Conservation (phyloP, 2,329 filamentous ascomycete species). For the Amylocarpus encephaloides region DNA sequence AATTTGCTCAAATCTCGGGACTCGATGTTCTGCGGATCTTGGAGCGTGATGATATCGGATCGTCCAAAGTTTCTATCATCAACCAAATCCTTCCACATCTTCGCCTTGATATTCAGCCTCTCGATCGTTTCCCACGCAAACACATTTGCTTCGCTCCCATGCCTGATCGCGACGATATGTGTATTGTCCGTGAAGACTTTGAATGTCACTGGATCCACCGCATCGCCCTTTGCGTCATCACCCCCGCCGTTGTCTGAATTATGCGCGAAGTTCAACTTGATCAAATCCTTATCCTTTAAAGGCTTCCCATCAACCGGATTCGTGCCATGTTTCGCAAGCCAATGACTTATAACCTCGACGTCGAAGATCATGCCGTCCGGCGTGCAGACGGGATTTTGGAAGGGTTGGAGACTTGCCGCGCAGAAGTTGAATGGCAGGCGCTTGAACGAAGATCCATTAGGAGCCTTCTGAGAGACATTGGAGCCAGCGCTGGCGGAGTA, state of each 20-base stretch:
- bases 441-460: constrained; percentile 63
- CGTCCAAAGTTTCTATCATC: constrained; percentile 81
- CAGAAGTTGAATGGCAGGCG: constrained; percentile 97
- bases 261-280: constrained; percentile 85
- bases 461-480: constrained; percentile 54
- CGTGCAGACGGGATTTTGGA: constrained; percentile 91
- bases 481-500: constrained; percentile 76
- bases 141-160: constrained; percentile 81
- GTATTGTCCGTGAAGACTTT: constrained; percentile 98
- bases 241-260: constrained; percentile 64
- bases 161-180: constrained; percentile 81
- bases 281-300: constrained; percentile 73
- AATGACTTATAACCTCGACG: constrained; percentile 85
- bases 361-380: constrained; percentile 85
- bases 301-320: constrained; percentile 83
- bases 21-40: constrained; percentile 88
- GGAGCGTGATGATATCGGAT: constrained; percentile 90
- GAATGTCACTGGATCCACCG: constrained; percentile 93
- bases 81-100: constrained; percentile 89
- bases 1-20: constrained; percentile 79
- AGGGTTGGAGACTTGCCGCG: constrained; percentile 90
- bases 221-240: constrained; percentile 62
- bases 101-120: constrained; percentile 90
- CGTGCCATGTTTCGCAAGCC: constrained; percentile 89
- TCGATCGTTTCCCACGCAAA: constrained; percentile 96